Base-by-base conservation (phyloP, 208 protist species). In the Endotrypanum monterogeii region DNA sequence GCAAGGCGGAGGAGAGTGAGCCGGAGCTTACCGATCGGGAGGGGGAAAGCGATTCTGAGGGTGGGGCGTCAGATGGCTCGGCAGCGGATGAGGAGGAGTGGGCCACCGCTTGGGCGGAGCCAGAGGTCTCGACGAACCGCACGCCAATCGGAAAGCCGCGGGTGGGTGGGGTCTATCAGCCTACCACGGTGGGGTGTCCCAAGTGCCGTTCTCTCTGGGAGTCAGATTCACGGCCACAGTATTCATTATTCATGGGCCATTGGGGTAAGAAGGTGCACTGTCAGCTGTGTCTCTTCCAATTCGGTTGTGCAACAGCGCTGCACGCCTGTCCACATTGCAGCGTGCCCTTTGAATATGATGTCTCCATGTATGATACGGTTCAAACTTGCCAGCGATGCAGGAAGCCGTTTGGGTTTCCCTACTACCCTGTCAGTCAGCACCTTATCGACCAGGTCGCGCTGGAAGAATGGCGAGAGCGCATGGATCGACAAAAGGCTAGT, bases 171-270 rank as follows among this genome's bases (percentile, higher is more conserved):
- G 71, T 88, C 18, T 88, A 94, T 79, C 46, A 60, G 41, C 78
- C 81, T 41, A 94, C 89, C 2, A 82, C 74, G 23, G 74, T 96
- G 30, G 79, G 83, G 11, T 96, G 92, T 73, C 92, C 92, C 9
- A 83, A 90, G 60, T 96, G 92, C 71, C 84, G 85, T 48, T 85
- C 85, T 11, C 57, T 35, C 28, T 96, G 92, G 90, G 81, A 89
- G 67, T 89, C 89, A 0, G 92, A 96, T 77, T 62, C 81, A 8
- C 83, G 83, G 46, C 86, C 85, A 67, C 92, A 96, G 71, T 96
- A 96, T 81, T 88, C 89, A 12, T 87, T 96, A 41, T 94, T 96
- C 75, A 96, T 96, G 92, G 92, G 92, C 32, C 72, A 82, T 44
- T 90, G 87, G 74, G 88, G 87, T 11, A 87, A 88, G 82, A 89